These are phyloP conservation scores for Tricholoma sp. DNA, from an alignment of 768 basidiomycete species.

Conservation along the genomic window DNA sequence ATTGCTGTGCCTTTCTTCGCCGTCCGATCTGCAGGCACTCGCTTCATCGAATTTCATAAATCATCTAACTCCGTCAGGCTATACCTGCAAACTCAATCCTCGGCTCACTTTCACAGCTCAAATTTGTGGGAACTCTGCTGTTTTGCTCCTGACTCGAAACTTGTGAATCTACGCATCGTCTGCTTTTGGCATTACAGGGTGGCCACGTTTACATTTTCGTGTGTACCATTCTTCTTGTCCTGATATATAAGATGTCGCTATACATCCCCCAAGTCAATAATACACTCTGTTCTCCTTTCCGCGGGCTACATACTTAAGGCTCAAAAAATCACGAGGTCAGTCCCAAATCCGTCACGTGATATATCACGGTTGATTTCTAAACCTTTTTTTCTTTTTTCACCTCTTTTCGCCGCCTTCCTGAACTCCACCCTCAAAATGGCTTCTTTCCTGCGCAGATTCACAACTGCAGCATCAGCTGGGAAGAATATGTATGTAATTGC, in stretches of 20 bases:
- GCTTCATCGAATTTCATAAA: neutral
- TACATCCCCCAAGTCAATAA: neutral
- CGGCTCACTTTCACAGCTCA: neutral
- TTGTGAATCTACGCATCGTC: neutral
- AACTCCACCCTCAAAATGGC: conserved; percentile 30
- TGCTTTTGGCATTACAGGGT: neutral
- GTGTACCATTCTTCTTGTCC: neutral
- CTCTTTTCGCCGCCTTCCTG: neutral
- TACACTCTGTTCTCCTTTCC: neutral
- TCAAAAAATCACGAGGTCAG: conserved; percentile 7
- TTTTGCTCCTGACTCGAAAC: neutral
- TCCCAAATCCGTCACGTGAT: conserved; percentile 10
- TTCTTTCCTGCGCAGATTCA: conserved; percentile 46
- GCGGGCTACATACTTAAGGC: neutral
- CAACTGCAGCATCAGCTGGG: conserved; percentile 40
- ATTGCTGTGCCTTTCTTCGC: neutral
- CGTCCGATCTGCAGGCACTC: neutral
- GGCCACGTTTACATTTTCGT: neutral
- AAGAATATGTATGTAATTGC: conserved; percentile 31
- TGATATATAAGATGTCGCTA: neutral
- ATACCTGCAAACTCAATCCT: neutral
- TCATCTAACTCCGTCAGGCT: neutral
- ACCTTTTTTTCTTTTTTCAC: neutral
- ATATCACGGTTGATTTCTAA: neutral
- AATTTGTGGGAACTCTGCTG: neutral